phyloP scores from a whole-genome alignment of 1,139 yeast species.

The Hemisphaericaspora lyxosophila region DNA sequence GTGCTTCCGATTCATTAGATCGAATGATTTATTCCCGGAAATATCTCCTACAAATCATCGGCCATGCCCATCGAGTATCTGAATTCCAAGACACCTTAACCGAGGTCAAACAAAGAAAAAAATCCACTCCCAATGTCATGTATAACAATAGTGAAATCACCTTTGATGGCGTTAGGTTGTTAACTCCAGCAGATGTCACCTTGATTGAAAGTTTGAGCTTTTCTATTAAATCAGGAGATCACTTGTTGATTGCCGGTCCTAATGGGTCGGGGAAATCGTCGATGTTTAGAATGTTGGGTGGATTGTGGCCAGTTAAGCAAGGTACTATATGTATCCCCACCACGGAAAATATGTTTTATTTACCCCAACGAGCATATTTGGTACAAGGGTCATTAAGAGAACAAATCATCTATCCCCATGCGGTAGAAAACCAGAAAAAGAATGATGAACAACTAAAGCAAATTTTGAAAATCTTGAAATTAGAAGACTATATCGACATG shows the following conservation, averaged over 20 bases:
- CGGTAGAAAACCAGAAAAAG: slow-evolving; percentile 49
- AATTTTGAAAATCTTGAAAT: slow-evolving; percentile 59
- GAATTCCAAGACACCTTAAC: slow-evolving; percentile 67
- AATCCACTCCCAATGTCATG: slow-evolving; percentile 32
- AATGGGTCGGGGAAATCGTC: slow-evolving; percentile 96
- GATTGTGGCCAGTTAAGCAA: slow-evolving; percentile 82
- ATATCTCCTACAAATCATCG: slow-evolving; percentile 79
- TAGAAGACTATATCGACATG: slow-evolving; percentile 49
- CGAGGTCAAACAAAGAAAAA: slow-evolving; percentile 40
- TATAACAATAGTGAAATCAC: slow-evolving; percentile 62
- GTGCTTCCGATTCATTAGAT: slow-evolving; percentile 89
- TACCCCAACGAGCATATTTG: slow-evolving; percentile 90
- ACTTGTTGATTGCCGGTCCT: slow-evolving; percentile 88
- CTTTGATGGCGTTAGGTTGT: slow-evolving; percentile 71
- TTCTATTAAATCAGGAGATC: slow-evolving; percentile 76
- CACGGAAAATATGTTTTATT: slow-evolving; percentile 72
- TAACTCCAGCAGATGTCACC: slow-evolving; percentile 82
- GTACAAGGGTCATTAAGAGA: slow-evolving; percentile 74
- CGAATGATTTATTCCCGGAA: slow-evolving; percentile 82
- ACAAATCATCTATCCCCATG: slow-evolving; percentile 85
- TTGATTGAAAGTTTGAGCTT: slow-evolving; percentile 68
- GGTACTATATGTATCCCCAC: slow-evolving; percentile 68
- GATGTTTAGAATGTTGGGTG: slow-evolving; percentile 84
- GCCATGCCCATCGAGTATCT: slow-evolving; percentile 76
- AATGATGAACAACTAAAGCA: slow-evolving; percentile 64